Percentiles rank a stretch among this genome's conserved stretches.
Conservation (phyloP, 1,284 basidiomycete genomes). For the Ustilago loliicola region DNA sequence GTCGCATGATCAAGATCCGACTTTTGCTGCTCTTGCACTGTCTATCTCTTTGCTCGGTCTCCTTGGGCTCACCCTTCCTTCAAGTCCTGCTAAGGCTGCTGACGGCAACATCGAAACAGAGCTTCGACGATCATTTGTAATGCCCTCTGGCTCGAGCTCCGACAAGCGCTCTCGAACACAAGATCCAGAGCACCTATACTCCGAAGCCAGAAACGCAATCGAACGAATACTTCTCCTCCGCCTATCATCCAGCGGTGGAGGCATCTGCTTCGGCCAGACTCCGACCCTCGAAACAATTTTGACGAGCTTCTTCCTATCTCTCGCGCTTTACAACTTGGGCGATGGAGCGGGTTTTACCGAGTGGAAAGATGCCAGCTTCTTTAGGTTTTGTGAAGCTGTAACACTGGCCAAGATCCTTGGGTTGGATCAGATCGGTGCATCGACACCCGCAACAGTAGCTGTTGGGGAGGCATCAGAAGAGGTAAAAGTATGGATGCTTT, state of each 20-base stretch:
- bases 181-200: not conserved
- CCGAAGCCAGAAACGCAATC: slow-evolving; percentile 17
- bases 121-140: slow-evolving; percentile 16
- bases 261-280: slow-evolving; percentile 41
- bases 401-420: slow-evolving; percentile 56
- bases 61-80: slow-evolving; percentile 27
- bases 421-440: slow-evolving; percentile 27
- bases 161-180: slow-evolving; percentile 13
- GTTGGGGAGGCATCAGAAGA: slow-evolving; percentile 12
- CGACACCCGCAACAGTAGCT: not conserved
- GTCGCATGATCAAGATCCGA: slow-evolving; percentile 46
- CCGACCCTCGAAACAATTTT: slow-evolving; percentile 39
- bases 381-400: slow-evolving; percentile 52
- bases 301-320: slow-evolving; percentile 50
- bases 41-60: slow-evolving; percentile 53
- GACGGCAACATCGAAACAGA: slow-evolving; percentile 8
- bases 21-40: slow-evolving; percentile 54
- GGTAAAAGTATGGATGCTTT: slow-evolving; percentile 35
- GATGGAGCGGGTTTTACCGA: slow-evolving; percentile 24
- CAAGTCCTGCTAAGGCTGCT: not conserved
- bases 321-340: slow-evolving; percentile 45
- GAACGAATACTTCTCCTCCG: slow-evolving; percentile 26
- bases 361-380: slow-evolving; percentile 43
- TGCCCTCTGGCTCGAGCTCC: slow-evolving; percentile 16
- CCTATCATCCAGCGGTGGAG: slow-evolving; percentile 18